Percentiles rank a stretch among this genome's conserved stretches.
phyloP scores from a whole-genome alignment of 1,284 basidiomycete genomes.

The Athelia sp. region DNA sequence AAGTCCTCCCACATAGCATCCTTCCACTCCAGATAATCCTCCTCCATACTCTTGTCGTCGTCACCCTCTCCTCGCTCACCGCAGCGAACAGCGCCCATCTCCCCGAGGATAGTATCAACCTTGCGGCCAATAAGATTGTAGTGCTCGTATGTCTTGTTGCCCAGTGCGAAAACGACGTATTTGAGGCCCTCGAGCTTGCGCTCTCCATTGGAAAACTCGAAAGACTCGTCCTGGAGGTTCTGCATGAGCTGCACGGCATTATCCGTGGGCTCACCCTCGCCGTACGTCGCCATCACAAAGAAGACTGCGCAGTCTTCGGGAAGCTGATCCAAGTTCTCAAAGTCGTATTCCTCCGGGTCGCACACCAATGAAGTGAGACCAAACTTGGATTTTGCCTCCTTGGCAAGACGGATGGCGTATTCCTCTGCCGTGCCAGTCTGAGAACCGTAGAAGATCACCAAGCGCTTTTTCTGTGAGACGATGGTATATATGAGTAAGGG shows the following conservation, averaged over 20 bases:
- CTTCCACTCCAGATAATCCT: constrained; percentile 99
- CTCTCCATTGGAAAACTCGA: constrained; percentile 81
- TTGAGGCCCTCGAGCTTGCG: constrained; percentile 83
- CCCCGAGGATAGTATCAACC: constrained; percentile 70
- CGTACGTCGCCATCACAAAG: constrained; percentile 98
- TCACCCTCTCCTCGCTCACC: constrained; percentile 95
- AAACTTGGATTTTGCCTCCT: constrained; percentile 92
- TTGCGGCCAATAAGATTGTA: constrained; percentile 88
- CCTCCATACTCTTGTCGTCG: constrained; percentile 99
- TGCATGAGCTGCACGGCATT: constrained; percentile 96
- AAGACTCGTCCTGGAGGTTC: constrained; percentile 81
- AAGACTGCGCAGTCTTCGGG: constrained; percentile 84
- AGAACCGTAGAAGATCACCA: constrained; percentile 94
- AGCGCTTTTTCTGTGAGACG: constrained; percentile 76
- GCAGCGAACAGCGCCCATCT: constrained; percentile 84
- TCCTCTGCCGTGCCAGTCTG: constrained; percentile 97
- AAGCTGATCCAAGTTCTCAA: constrained; percentile 89
- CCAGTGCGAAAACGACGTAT: constrained; percentile 93
- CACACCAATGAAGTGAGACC: constrained; percentile 91
- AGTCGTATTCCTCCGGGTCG: constrained; percentile 97
- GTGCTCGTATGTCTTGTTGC: constrained; percentile 95
- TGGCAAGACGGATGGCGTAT: constrained; percentile 89
- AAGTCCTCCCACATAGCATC: constrained; percentile 95
- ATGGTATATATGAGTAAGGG: not conserved
- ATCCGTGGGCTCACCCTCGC: constrained; percentile 98